Base-by-base conservation (phyloP, 2,329 filamentous ascomycete genomes). In the Paracoccidioides brasiliensis region DNA sequence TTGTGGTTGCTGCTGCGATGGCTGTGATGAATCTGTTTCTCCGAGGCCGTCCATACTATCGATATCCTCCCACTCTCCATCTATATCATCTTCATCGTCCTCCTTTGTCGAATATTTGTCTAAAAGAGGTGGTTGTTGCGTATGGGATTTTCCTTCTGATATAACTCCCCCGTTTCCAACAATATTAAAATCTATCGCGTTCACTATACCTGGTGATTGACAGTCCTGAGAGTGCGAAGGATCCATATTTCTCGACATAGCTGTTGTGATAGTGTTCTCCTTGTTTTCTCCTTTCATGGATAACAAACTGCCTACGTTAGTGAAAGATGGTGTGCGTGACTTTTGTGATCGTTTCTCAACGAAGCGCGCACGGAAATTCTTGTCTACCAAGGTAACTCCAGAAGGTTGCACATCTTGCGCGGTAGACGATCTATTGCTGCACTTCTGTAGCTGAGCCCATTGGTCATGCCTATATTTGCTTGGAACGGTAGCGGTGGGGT, bases 351-450 rank as follows among this genome's bases (percentile, higher is more conserved):
- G 56, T 52, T 61, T 63, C 58, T 72, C 67, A 5, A 65, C 66
- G 54, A 73, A 74, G 33, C 63, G 65, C 5, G 62, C 57, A 3
- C 71, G 68, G 56, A 74, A 74, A 49, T 67, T 64, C 35, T 64
- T 67, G 14, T 69, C 66, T 9, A 72, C 69, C 2, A 74, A 64
- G n/a, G 64, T 57, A 28, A 49, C 48, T 4, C 53, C 42, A 3
- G 59, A 56, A 35, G 59, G 56, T 53, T 60, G 49, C 4, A 10
- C 5, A 30, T 41, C 3, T 52, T 52, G 49, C 3, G 37, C 8
- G 37, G 28, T 52, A 0, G 49, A 37, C 2, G 49, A 52, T 5
- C 38, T 40, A 32, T 52, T 40, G 22, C 35, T 52, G 35, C 38
- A 37, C 37, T 52, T 52, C 15, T 41, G 38, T 12, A n/a, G 42